Evolutionary conservation across 257 asterid species (phyloP).

Genomic region (Solanum piurae): DNA sequence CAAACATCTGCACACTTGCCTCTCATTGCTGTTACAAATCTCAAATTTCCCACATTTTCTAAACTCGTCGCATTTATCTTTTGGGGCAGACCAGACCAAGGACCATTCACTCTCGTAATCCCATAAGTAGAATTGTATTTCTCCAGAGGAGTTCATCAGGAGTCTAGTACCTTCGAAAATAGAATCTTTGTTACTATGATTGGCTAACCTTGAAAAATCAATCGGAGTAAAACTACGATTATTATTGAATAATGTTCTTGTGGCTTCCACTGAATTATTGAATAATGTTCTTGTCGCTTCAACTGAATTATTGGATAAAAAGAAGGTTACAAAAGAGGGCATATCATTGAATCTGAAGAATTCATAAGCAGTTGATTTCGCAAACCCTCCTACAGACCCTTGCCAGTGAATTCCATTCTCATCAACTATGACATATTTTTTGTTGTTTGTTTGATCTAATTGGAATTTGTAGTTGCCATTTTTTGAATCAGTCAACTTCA

Average conservation of each 20-base stretch:
- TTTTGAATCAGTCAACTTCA: too few relatives aligned
- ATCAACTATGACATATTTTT: background rate
- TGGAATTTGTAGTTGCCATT: conserved; percentile 2
- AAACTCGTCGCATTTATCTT: conserved; percentile 1
- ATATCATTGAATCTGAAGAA: background rate
- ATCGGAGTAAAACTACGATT: background rate
- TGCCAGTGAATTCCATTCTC: background rate
- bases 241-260: background rate
- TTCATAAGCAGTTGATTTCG: too few relatives aligned
- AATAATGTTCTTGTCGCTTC: background rate
- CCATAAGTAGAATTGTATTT: conserved; percentile 9
- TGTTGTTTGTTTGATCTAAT: background rate
- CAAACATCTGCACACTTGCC: conserved; percentile 12
- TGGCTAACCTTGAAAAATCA: background rate
- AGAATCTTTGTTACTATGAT: background rate
- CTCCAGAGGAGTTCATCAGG: conserved; percentile 22
- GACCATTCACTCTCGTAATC: background rate
- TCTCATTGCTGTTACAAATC: background rate
- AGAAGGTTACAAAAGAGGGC: background rate
- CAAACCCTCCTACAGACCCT: background rate
- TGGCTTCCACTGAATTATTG: background rate
- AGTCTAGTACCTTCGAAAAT: background rate
- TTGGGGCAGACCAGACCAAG: conserved; percentile 4
- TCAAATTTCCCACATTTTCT: conserved; percentile 18
- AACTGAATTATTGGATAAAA: background rate